Conservation (phyloP, 2,329 filamentous ascomycete genomes). For the Fusarium humuli region DNA sequence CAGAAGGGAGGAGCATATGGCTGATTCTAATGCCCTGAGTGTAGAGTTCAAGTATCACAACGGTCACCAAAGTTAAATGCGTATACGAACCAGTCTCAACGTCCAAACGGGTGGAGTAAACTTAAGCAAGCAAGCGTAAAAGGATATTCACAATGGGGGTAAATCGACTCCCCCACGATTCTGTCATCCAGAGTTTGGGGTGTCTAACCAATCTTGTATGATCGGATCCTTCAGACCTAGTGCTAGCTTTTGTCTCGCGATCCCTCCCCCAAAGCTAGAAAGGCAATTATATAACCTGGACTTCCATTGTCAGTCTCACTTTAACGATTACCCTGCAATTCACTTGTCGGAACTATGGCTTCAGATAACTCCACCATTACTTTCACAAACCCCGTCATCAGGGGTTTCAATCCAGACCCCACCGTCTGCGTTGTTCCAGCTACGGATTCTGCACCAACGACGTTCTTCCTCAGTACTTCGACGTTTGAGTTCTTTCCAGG, state of each 20-base stretch:
- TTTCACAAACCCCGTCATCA: constrained; percentile 66
- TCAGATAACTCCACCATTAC: not conserved
- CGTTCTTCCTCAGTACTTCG: constrained; percentile 70
- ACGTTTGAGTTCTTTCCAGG: constrained; percentile 73
- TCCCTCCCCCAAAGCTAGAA: not conserved
- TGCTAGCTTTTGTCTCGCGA: not conserved
- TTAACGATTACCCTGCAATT: not conserved
- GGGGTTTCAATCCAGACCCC: constrained; percentile 72
- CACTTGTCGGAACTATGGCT: constrained; percentile 7
- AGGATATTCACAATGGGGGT: not conserved
- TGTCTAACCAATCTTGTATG: not conserved
- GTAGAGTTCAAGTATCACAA: not conserved
- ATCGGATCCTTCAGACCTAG: not conserved
- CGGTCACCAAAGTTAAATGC: not conserved
- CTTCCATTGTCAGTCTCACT: not conserved
- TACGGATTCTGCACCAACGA: constrained; percentile 44
- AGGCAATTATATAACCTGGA: not conserved
- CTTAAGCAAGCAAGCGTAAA: not conserved
- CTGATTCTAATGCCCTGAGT: not conserved
- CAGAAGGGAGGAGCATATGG: not conserved
- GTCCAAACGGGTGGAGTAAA: not conserved
- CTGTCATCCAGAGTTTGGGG: not conserved
- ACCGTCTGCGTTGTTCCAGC: constrained; percentile 57
- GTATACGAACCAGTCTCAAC: not conserved
- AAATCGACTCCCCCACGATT: not conserved